phyloP scores from a whole-genome alignment of 2,329 filamentous ascomycete species.

The Hymenoscyphus fraxineus region DNA sequence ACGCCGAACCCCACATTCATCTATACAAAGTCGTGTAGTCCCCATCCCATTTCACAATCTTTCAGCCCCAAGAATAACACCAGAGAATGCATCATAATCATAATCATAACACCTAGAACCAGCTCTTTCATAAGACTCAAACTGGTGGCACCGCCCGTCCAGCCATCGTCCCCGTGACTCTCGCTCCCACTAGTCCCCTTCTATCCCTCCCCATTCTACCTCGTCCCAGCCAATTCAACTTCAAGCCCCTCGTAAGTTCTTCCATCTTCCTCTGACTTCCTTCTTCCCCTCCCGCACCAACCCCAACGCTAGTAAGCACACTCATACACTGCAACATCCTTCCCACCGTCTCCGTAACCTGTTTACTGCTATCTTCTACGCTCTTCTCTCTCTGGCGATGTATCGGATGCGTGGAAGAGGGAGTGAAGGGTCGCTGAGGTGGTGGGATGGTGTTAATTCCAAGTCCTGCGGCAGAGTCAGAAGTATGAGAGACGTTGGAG shows the following conservation, averaged over 20 bases:
- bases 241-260: constrained; percentile 78
- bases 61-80: background rate
- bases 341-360: constrained; percentile 90
- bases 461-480: constrained; percentile 32
- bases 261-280: constrained; percentile 75
- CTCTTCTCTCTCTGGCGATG: constrained; percentile 38
- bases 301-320: constrained; percentile 72
- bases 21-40: too few relatives aligned
- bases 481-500: constrained; percentile 72
- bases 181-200: constrained; percentile 68
- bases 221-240: constrained; percentile 93
- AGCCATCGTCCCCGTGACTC: constrained; percentile 24
- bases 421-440: constrained; percentile 32
- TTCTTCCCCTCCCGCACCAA: constrained; percentile 48
- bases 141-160: background rate
- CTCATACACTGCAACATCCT: constrained; percentile 95
- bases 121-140: background rate
- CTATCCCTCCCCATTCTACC: constrained; percentile 86
- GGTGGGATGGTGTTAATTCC: constrained; percentile 28
- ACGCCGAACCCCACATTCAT: too few relatives aligned
- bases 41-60: background rate
- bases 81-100: background rate
- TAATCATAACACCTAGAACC: background rate
- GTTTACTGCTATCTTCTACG: constrained; percentile 61
- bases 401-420: constrained; percentile 28